A percentile compares a stretch with the other conserved stretches of the same genome.
Conservation (phyloP, 2,329 filamentous ascomycete genomes). For the Tolypocladium paradoxum region DNA sequence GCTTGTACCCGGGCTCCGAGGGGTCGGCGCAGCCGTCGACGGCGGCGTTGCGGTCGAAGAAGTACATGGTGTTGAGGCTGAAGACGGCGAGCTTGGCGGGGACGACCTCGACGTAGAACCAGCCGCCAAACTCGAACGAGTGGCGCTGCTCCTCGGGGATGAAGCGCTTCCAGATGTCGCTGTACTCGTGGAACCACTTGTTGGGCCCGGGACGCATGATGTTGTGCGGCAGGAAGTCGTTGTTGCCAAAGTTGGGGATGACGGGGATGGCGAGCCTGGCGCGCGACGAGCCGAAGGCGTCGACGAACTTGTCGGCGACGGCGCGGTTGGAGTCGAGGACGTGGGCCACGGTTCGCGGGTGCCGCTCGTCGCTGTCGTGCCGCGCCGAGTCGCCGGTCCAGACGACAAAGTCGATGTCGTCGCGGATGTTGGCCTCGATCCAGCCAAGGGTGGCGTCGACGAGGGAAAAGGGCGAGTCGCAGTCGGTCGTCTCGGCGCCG, state of each 20-base stretch:
- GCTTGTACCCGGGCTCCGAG: constrained; percentile 80
- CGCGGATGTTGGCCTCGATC: constrained; percentile 68
- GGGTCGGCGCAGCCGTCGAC: constrained; percentile 77
- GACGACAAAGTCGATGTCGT: constrained; percentile 77
- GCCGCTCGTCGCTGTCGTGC: constrained; percentile 75
- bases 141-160: constrained; percentile 90
- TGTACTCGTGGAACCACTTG: constrained; percentile 68
- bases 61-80: constrained; percentile 93
- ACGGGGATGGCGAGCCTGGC: constrained; percentile 61
- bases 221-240: constrained; percentile 95
- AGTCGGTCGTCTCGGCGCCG: constrained; percentile 78
- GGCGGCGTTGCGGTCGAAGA: constrained; percentile 87
- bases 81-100: constrained; percentile 78
- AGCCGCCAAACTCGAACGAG: constrained; percentile 83
- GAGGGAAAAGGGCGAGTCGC: constrained; percentile 72
- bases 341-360: constrained; percentile 64
- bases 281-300: constrained; percentile 56
- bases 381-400: constrained; percentile 89
- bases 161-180: constrained; percentile 71
- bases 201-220: constrained; percentile 82
- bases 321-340: constrained; percentile 69
- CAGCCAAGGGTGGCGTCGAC: constrained; percentile 85
- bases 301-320: constrained; percentile 64
- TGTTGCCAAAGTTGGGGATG: constrained; percentile 88
- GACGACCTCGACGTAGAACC: constrained; percentile 90